Percentiles rank a stretch among this genome's conserved stretches.
These are phyloP conservation scores for Didymosphaeria variabile DNA, from an alignment of 2,329 filamentous ascomycete genomes.

Conservation along the genomic window DNA sequence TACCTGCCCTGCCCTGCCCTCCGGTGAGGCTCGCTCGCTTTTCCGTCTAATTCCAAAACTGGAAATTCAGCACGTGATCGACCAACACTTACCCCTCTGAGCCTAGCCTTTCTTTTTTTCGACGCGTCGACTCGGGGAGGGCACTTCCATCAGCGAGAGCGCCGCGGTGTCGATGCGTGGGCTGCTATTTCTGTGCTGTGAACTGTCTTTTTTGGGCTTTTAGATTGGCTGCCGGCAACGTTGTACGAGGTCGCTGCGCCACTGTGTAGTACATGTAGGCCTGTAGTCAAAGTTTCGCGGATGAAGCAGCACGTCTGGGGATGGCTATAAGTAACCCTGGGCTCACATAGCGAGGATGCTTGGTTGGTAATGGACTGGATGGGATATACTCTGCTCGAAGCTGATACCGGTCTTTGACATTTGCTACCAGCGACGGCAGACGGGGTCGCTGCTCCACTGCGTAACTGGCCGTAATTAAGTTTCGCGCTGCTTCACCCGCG, in stretches of 20 bases:
- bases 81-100: neutral
- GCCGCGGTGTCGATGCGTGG: neutral
- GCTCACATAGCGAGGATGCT: too few relatives aligned
- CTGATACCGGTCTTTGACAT: neutral
- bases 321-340: too few relatives aligned
- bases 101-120: neutral
- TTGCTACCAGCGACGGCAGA: neutral
- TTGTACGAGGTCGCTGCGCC: neutral
- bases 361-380: too few relatives aligned
- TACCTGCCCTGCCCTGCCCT: too few relatives aligned
- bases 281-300: too few relatives aligned
- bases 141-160: neutral
- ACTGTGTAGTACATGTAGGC: too few relatives aligned
- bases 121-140: neutral
- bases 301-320: too few relatives aligned
- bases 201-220: neutral
- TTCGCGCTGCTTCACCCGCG: neutral
- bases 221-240: neutral
- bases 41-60: neutral
- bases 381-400: too few relatives aligned
- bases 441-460: neutral
- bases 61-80: neutral
- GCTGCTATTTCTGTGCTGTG: neutral
- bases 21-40: too few relatives aligned
- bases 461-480: neutral